Evolutionary conservation across 495 filamentous ascomycete species (phyloP).

Genomic region (Gamarada debralockiae): DNA sequence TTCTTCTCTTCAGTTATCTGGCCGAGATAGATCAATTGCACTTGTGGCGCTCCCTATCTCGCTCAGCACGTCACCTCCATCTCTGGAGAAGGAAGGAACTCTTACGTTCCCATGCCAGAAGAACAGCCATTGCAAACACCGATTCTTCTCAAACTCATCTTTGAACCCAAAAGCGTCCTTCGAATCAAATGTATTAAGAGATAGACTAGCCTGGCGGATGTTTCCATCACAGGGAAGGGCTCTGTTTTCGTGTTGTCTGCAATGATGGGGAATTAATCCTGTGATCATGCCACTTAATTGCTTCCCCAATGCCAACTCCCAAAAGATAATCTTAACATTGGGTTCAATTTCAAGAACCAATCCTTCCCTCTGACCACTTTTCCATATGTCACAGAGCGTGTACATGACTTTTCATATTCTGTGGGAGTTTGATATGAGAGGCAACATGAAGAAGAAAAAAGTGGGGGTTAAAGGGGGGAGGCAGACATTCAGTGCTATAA

Average conservation of each 20-base stretch:
- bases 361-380: slow-evolving; percentile 57
- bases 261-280: slow-evolving; percentile 45
- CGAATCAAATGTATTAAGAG: slow-evolving; percentile 45
- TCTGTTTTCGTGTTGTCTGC: slow-evolving; percentile 47
- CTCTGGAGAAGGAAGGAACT: slow-evolving; percentile 35
- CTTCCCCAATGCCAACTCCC: neutral
- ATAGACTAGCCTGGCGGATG: slow-evolving; percentile 48
- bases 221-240: slow-evolving; percentile 50
- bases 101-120: slow-evolving; percentile 48
- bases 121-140: slow-evolving; percentile 42
- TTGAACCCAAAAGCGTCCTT: slow-evolving; percentile 41
- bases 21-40: too few species aligned
- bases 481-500: slow-evolving; percentile 49
- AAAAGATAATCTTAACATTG: slow-evolving; percentile 27
- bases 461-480: slow-evolving; percentile 51
- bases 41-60: slow-evolving; percentile 32
- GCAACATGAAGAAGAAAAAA: slow-evolving; percentile 36
- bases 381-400: slow-evolving; percentile 37
- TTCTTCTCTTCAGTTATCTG: too few species aligned
- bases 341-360: slow-evolving; percentile 53
- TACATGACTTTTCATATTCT: neutral
- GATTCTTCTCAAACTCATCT: slow-evolving; percentile 37
- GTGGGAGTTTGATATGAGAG: neutral
- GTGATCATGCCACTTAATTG: slow-evolving; percentile 1
- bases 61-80: too few species aligned